Conservation (phyloP, 2,329 filamentous ascomycete genomes). For the Fusarium sp. region DNA sequence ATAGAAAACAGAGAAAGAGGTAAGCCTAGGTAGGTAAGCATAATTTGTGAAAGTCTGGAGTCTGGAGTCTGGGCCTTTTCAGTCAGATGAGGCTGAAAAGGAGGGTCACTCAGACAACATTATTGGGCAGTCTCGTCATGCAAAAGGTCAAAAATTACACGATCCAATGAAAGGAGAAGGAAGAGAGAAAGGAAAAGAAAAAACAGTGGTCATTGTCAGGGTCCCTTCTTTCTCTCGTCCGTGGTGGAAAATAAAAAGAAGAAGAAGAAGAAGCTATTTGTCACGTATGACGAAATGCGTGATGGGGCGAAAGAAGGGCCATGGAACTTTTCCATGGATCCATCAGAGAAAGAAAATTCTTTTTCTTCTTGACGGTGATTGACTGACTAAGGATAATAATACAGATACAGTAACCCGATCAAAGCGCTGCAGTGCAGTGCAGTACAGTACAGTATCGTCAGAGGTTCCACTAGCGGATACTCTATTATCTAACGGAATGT, state of each 20-base stretch:
- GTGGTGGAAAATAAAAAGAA: too few species aligned
- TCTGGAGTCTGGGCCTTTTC: slow-evolving; percentile 27
- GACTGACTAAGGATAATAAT: too few species aligned
- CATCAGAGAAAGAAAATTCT: not conserved
- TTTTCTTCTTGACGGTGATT: not conserved
- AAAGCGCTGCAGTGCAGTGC: slow-evolving; percentile 12
- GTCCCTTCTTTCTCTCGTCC: not conserved
- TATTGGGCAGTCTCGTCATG: slow-evolving; percentile 19
- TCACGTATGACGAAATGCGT: slow-evolving; percentile 39
- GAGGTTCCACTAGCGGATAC: slow-evolving; percentile 36
- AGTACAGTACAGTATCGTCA: slow-evolving; percentile 14
- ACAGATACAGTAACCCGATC: slow-evolving; percentile 3
- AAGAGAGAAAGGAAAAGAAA: not conserved
- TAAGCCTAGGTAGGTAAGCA: slow-evolving; percentile 14
- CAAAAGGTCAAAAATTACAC: slow-evolving; percentile 11
- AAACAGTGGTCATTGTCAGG: not conserved
- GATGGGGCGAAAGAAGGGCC: slow-evolving; percentile 23
- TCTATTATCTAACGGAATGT: slow-evolving; percentile 48
- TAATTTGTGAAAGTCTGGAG: slow-evolving; percentile 15
- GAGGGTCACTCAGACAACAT: slow-evolving; percentile 25
- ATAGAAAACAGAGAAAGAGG: slow-evolving; percentile 5
- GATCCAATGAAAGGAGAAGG: slow-evolving; percentile 3
- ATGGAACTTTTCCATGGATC: slow-evolving; percentile 35
- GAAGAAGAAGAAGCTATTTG: slow-evolving; percentile 36
- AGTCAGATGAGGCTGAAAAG: slow-evolving; percentile 42